These are phyloP conservation scores for Agaricus sinodeliciosus DNA, from an alignment of 768 basidiomycete species.

Conservation along the genomic window DNA sequence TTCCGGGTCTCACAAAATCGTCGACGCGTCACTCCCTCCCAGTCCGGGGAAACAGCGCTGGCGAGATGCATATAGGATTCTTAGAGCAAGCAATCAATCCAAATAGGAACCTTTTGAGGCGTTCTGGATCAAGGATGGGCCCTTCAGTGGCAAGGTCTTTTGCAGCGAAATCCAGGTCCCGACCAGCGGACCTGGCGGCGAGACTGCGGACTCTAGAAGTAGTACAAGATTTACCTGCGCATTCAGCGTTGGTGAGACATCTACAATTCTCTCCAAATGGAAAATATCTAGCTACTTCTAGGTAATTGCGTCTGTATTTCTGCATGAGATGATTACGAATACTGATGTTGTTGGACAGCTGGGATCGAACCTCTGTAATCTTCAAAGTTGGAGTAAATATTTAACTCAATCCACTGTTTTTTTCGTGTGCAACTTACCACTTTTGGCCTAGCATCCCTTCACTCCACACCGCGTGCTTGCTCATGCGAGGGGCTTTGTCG, in stretches of 20 bases:
- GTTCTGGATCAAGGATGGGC: neutral
- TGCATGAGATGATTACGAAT: neutral
- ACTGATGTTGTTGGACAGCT: constrained; percentile 29
- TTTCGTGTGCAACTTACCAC: neutral
- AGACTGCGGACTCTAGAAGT: constrained; percentile 28
- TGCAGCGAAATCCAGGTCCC: constrained; percentile 40
- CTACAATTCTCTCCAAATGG: constrained; percentile 76
- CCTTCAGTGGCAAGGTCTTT: constrained; percentile 46
- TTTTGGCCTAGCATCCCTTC: constrained; percentile 42
- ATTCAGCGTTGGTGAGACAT: constrained; percentile 63
- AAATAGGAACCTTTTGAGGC: neutral
- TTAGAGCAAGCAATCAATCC: constrained; percentile 27
- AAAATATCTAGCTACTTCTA: constrained; percentile 66
- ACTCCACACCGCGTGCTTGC: constrained; percentile 54
- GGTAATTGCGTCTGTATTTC: constrained; percentile 26
- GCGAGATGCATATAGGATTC: constrained; percentile 34
- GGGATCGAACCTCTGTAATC: constrained; percentile 65
- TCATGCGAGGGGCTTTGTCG: constrained; percentile 65
- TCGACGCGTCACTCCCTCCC: constrained; percentile 7
- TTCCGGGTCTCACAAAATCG: neutral
- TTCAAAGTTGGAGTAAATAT: constrained; percentile 65
- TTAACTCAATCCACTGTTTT: constrained; percentile 43
- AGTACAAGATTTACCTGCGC: constrained; percentile 56
- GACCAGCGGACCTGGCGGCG: constrained; percentile 11
- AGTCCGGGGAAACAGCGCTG: constrained; percentile 33